Conservation (phyloP, 2,329 filamentous ascomycete genomes). For the Tolypocladium guangdongense region DNA sequence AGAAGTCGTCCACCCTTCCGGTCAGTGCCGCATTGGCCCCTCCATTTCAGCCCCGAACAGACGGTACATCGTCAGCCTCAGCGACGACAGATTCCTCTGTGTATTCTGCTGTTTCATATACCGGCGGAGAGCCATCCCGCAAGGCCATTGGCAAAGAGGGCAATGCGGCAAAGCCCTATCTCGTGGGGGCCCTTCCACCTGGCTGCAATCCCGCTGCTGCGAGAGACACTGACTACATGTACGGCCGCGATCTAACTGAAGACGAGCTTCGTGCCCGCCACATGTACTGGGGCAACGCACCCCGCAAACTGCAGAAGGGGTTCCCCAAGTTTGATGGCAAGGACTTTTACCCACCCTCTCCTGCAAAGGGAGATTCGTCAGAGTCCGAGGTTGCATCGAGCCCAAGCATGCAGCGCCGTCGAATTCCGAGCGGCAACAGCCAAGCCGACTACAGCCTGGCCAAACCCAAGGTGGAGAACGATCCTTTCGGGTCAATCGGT, state of each 20-base stretch:
- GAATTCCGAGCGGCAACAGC: constrained; percentile 1
- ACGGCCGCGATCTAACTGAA: constrained; percentile 44
- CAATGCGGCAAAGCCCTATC: constrained; percentile 32
- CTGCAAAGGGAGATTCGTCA: constrained; percentile 12
- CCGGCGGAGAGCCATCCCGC: neutral
- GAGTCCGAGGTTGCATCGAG: neutral
- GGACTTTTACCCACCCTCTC: constrained; percentile 50
- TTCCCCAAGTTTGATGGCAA: constrained; percentile 55
- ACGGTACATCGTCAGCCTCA: constrained; percentile 8
- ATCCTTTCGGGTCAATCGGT: constrained; percentile 12
- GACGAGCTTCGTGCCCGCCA: constrained; percentile 48
- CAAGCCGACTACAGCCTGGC: neutral
- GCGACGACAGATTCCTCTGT: constrained; percentile 4
- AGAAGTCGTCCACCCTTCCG: constrained; percentile 28
- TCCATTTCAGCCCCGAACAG: constrained; percentile 33
- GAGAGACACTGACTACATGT: constrained; percentile 38
- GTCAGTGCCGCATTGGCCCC: constrained; percentile 36
- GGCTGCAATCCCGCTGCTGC: constrained; percentile 30
- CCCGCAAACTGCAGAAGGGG: constrained; percentile 36
- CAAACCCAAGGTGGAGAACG: constrained; percentile 5
- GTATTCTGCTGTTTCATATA: neutral
- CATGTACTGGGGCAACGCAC: constrained; percentile 49
- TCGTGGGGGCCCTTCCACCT: constrained; percentile 40
- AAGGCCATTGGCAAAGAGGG: constrained; percentile 6
- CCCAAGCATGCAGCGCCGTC: neutral